phyloP scores from a whole-genome alignment of 192 early-diverging fungal species.

The Helicostylum pulchrum region DNA sequence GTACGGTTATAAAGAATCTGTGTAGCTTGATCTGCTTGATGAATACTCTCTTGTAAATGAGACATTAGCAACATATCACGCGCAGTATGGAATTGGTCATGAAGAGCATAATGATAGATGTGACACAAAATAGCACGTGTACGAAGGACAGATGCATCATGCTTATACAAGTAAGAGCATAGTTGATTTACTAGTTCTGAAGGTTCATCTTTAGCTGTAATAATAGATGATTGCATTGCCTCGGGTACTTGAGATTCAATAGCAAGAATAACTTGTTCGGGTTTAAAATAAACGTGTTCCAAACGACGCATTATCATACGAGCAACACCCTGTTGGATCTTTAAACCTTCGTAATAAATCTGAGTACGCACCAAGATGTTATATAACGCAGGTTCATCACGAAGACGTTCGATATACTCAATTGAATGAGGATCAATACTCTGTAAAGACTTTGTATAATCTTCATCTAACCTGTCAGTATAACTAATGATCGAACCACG shows the following conservation, averaged over 20 bases:
- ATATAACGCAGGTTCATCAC: conserved; percentile 86
- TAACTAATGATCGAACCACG: conserved; percentile 84
- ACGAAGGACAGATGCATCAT: conserved; percentile 76
- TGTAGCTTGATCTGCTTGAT: conserved; percentile 82
- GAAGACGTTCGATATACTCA: conserved; percentile 92
- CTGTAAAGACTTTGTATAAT: conserved; percentile 93
- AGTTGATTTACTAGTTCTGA: conserved; percentile 73
- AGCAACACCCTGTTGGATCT: conserved; percentile 59
- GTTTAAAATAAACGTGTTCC: conserved; percentile 97
- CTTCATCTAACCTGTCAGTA: conserved; percentile 93
- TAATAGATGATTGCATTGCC: conserved; percentile 44
- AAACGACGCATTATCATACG: conserved; percentile 82
- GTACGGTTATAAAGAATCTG: conserved; percentile 96
- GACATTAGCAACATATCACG: conserved; percentile 98
- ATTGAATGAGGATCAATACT: conserved; percentile 94
- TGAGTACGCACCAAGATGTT: conserved; percentile 82
- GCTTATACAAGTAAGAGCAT: conserved; percentile 85
- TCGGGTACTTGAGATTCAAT: conserved; percentile 58
- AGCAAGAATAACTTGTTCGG: conserved; percentile 79
- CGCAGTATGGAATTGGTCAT: conserved; percentile 88
- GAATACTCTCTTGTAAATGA: conserved; percentile 90
- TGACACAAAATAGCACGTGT: conserved; percentile 95
- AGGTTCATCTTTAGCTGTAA: conserved; percentile 42
- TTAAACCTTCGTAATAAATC: conserved; percentile 73
- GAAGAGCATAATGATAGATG: conserved; percentile 95